Base-by-base conservation (phyloP, 345 rosid species). In the Moringa oleifera region DNA sequence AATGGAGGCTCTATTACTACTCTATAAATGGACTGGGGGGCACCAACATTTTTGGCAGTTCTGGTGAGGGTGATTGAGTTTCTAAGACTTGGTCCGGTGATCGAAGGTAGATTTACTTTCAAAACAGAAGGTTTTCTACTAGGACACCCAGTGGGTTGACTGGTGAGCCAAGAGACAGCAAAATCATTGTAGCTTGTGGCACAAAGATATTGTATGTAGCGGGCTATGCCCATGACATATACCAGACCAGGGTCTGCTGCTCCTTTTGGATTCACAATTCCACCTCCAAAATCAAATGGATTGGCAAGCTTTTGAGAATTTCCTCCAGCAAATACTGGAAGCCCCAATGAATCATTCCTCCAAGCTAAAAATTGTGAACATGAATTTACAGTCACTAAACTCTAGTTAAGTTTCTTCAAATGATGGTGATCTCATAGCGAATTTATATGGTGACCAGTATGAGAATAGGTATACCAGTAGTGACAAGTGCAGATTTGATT, bases 181-280 rank as follows among this genome's bases (percentile, higher is more conserved):
- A 83, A 77, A 25, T 80, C 77, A 11, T 47, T 71, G 73, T 80
- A 86, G 33, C 71, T 72, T 51, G 62, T 68, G 12, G 83, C 74
- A 12, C 86, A 85, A 0, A 81, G 58, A 61, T 77, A 77, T 6
- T 68, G 82, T 11, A 80, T 55, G 23, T 87, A 83, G 45, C 80
- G 83, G 18, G 70, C 36, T 0, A 77, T 72, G 17, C 66, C 61
- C 49, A 85, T 75, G 52, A 85, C 91, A 59, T 86, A 84, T 5
- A 90, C 54, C 6, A 90, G 72, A 47, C 93, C 91, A 0, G 89
- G 89, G 21, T 78, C 73, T 45, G 71, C 65, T 13, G 93, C 93
- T 22, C 63, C 68, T 6, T 81, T 73, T 16, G 93, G 83, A 62
- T 81, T 78, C 17, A 84, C 82, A 18, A 84, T 80, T 8, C 89